A percentile compares a stretch with the other conserved stretches of the same genome.
These are phyloP conservation scores for Neonectria sp. DNA, from an alignment of 2,329 filamentous ascomycete genomes.

Conservation along the genomic window DNA sequence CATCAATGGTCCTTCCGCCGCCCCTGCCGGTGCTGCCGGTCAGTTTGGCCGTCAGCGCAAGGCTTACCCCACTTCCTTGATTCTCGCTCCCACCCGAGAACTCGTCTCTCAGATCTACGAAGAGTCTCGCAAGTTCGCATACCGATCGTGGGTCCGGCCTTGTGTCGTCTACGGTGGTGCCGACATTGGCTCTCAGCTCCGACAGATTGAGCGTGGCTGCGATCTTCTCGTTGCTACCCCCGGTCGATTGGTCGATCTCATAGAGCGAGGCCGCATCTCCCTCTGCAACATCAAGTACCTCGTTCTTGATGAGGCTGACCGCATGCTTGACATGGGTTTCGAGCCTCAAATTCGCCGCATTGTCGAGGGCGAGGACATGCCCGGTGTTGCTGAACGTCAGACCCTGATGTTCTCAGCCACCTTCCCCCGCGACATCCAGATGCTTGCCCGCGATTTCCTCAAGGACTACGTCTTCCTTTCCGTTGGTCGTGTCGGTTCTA, in stretches of 20 bases:
- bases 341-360: slow-evolving; percentile 99
- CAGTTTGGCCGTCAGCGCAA: slow-evolving; percentile 96
- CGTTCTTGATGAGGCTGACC: slow-evolving; percentile 98
- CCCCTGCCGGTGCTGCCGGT: slow-evolving; percentile 74
- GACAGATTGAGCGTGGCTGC: slow-evolving; percentile 97
- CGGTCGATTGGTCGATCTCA: slow-evolving; percentile 96
- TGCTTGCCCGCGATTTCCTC: slow-evolving; percentile 98
- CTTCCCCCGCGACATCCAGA: slow-evolving; percentile 99
- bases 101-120: slow-evolving; percentile 99
- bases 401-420: slow-evolving; percentile 99
- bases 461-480: slow-evolving; percentile 99
- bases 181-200: slow-evolving; percentile 97
- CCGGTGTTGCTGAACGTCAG: slow-evolving; percentile 84
- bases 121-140: slow-evolving; percentile 97
- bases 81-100: slow-evolving; percentile 97
- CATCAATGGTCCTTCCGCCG: slow-evolving; percentile 84
- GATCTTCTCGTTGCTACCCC: slow-evolving; percentile 98
- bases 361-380: slow-evolving; percentile 99
- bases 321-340: slow-evolving; percentile 99
- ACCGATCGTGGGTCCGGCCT: slow-evolving; percentile 98
- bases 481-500: slow-evolving; percentile 97
- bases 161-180: slow-evolving; percentile 99
- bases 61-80: slow-evolving; percentile 95
- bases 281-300: slow-evolving; percentile 99
- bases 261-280: slow-evolving; percentile 98